These are phyloP conservation scores for Taxawa tesnikishii DNA, from an alignment of 2,329 filamentous ascomycete species.

Conservation along the genomic window DNA sequence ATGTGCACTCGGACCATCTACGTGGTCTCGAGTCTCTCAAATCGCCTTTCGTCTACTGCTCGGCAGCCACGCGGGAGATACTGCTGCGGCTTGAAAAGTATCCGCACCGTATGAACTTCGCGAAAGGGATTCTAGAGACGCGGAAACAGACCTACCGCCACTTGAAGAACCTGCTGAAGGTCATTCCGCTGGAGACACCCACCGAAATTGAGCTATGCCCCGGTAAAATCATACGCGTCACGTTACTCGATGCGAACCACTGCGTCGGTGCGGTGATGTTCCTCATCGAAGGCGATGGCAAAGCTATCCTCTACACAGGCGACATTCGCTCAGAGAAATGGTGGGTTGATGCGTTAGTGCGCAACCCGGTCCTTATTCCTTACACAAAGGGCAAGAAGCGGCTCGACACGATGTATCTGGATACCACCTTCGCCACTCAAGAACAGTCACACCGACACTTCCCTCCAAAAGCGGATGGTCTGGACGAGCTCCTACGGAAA, in stretches of 20 bases:
- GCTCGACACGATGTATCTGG: constrained; percentile 75
- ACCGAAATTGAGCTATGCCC: constrained; percentile 63
- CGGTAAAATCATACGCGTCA: constrained; percentile 60
- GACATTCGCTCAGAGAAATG: constrained; percentile 78
- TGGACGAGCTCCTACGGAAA: constrained; percentile 60
- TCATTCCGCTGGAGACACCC: constrained; percentile 71
- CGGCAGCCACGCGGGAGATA: constrained; percentile 66
- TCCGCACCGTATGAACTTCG: constrained; percentile 69
- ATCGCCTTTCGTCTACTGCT: constrained; percentile 83
- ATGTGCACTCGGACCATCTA: constrained; percentile 86
- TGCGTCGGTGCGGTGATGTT: constrained; percentile 90
- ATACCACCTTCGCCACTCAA: constrained; percentile 63
- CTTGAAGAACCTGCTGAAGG: constrained; percentile 59
- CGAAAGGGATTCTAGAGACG: constrained; percentile 63
- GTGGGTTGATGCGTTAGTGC: constrained; percentile 64
- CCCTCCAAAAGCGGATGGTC: constrained; percentile 58
- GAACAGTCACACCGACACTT: constrained; percentile 38
- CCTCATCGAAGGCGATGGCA: constrained; percentile 61
- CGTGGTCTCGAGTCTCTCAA: constrained; percentile 64
- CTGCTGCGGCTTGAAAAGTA: constrained; percentile 69
- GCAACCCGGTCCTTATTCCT: constrained; percentile 62
- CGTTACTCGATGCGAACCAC: constrained; percentile 83
- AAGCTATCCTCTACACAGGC: constrained; percentile 75
- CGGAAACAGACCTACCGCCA: constrained; percentile 65
- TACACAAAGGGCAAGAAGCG: constrained; percentile 55